phyloP scores from a whole-genome alignment of 352 stramenopile genomes.

The Globisporangium radiosum region DNA sequence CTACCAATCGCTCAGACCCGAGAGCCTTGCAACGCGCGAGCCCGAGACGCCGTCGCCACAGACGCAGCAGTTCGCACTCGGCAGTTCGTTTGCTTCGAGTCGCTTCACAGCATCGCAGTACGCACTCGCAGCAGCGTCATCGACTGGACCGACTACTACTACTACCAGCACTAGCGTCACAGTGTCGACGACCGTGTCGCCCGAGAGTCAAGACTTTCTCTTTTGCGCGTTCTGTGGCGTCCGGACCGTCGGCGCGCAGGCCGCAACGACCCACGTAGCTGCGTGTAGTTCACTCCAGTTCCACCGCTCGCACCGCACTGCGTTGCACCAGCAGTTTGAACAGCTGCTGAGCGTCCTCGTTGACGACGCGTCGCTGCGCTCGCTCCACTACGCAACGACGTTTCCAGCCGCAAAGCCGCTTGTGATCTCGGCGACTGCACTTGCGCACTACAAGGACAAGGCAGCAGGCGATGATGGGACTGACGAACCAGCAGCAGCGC shows the following conservation, averaged over 20 bases:
- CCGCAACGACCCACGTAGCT: conserved; percentile 36
- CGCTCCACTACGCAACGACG: conserved; percentile 67
- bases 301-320: conserved; percentile 50
- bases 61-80: conserved; percentile 4
- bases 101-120: background rate
- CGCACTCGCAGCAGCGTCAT: no score
- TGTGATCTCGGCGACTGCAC: conserved; percentile 14
- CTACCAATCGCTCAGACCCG: conserved; percentile 5
- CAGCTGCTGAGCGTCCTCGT: conserved; percentile 56
- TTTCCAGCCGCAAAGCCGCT: conserved; percentile 45
- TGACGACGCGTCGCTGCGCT: conserved; percentile 50
- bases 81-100: conserved; percentile 7
- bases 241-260: conserved; percentile 23
- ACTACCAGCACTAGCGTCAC: background rate
- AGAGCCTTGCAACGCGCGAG: conserved; percentile 8
- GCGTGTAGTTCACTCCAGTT: conserved; percentile 38
- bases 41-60: background rate
- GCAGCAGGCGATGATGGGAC: background rate
- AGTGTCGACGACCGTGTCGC: background rate
- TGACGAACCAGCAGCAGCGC: background rate
- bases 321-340: conserved; percentile 60
- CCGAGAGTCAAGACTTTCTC: conserved; percentile 32
- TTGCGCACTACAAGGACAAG: conserved; percentile 1
- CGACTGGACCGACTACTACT: background rate
- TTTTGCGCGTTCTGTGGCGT: conserved; percentile 77